Percentiles rank a stretch among this genome's conserved stretches.
phyloP scores from a whole-genome alignment of 192 early-diverging fungal genomes.

The Coemansia sp. region DNA sequence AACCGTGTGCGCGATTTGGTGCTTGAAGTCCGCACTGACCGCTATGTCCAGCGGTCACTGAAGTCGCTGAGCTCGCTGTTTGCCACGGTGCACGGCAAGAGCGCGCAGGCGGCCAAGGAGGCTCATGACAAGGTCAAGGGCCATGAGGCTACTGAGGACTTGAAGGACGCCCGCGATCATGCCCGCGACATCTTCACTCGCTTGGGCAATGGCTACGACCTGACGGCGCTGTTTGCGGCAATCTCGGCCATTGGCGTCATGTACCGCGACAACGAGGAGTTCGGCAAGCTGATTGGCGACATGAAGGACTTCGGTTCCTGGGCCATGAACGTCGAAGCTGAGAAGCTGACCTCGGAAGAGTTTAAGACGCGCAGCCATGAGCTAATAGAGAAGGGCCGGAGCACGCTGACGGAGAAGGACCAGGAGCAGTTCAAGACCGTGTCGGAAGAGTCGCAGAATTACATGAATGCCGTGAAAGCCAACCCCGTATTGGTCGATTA shows the following conservation, averaged over 20 bases:
- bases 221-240: conserved; percentile 18
- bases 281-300: conserved; percentile 28
- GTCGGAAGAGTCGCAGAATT: conserved; percentile 21
- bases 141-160: conserved; percentile 33
- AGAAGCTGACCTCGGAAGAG: conserved; percentile 44
- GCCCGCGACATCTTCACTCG: conserved; percentile 28
- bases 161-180: conserved; percentile 20
- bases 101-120: conserved; percentile 4
- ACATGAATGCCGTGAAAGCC: conserved; percentile 28
- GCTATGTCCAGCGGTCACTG: conserved; percentile 28
- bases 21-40: conserved; percentile 31
- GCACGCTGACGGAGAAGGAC: conserved; percentile 33
- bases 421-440: conserved; percentile 23
- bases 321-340: conserved; percentile 39
- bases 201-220: conserved; percentile 40
- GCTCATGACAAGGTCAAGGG: conserved; percentile 20
- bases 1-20: conserved; percentile 39
- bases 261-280: conserved; percentile 33
- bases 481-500: conserved; percentile 41
- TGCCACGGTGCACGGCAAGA: conserved; percentile 11
- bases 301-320: conserved; percentile 35
- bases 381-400: conserved; percentile 27
- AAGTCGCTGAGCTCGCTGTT: conserved; percentile 35
- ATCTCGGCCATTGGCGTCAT: conserved; percentile 26
- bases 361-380: conserved; percentile 36